Evolutionary conservation across 2,329 filamentous ascomycete genomes (phyloP).

Genomic region (Sarocladium strictum): DNA sequence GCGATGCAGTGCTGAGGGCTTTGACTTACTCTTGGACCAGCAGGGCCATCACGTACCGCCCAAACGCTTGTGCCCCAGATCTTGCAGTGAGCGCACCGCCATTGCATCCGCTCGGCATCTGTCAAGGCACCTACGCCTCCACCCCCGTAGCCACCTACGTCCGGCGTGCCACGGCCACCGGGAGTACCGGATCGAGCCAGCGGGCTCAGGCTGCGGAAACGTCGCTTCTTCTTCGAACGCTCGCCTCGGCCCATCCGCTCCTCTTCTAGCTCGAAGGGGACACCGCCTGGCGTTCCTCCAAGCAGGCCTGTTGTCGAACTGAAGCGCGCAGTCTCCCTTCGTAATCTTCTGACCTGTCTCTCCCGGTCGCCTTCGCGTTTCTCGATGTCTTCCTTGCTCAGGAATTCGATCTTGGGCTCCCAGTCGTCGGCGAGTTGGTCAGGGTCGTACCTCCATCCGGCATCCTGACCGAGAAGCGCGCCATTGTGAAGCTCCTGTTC

Average conservation of each 20-base stretch:
- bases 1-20: neutral
- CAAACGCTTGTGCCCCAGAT: conserved; percentile 89
- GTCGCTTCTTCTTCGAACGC: conserved; percentile 88
- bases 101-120: conserved; percentile 57
- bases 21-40: conserved; percentile 69
- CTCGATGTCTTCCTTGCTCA: conserved; percentile 96
- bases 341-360: conserved; percentile 76
- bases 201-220: conserved; percentile 85
- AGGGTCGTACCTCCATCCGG: conserved; percentile 92
- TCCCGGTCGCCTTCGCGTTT: conserved; percentile 93
- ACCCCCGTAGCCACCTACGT: conserved; percentile 69
- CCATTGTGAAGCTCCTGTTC: conserved; percentile 77
- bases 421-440: conserved; percentile 81
- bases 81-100: conserved; percentile 83
- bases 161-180: conserved; percentile 72
- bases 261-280: conserved; percentile 51
- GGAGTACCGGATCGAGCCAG: conserved; percentile 58
- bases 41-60: conserved; percentile 88
- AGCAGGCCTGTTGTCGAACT: conserved; percentile 79
- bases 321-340: conserved; percentile 88
- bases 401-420: conserved; percentile 73
- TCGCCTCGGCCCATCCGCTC: conserved; percentile 89
- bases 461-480: conserved; percentile 72
- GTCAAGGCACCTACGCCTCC: conserved; percentile 70
- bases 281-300: conserved; percentile 63